These are phyloP conservation scores for Camellia oleifera DNA, from an alignment of 179 eudicot genomes.

Conservation along the genomic window DNA sequence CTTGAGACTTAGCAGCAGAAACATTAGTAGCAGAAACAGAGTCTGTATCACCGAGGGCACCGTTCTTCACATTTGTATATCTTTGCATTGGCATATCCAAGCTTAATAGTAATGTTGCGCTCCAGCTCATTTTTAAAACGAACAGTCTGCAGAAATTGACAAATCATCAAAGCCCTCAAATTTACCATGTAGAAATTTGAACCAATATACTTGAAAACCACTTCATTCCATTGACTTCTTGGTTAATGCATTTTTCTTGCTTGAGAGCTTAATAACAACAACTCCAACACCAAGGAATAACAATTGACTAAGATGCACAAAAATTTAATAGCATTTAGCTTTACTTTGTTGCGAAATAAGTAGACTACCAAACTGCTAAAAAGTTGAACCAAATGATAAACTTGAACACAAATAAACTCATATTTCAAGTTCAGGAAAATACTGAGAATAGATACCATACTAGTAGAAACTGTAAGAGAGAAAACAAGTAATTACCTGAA, in stretches of 20 bases:
- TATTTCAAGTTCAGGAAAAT: neutral
- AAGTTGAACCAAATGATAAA: neutral
- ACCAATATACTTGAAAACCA: neutral
- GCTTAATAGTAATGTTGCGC: slow-evolving; percentile 96
- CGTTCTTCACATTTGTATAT: slow-evolving; percentile 90
- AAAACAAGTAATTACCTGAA: slow-evolving; percentile 55
- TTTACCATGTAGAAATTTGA: neutral
- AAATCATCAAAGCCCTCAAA: neutral
- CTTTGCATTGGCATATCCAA: slow-evolving; percentile 98
- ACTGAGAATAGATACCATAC: neutral
- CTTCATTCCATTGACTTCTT: neutral
- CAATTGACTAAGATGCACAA: neutral
- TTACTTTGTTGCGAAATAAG: neutral
- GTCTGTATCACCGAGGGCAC: too few relatives aligned
- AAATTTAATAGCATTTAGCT: neutral
- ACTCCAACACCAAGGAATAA: neutral
- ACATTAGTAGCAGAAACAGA: too few relatives aligned
- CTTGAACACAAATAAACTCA: neutral
- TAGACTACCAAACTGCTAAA: neutral
- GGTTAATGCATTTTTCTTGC: neutral
- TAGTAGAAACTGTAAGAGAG: neutral
- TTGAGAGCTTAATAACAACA: neutral
- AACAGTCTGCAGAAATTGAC: slow-evolving; percentile 62
- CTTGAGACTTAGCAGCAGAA: too few relatives aligned
- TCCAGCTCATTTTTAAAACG: slow-evolving; percentile 97